Evolutionary conservation across 2,329 filamentous ascomycete species (phyloP).

Genomic region (Trichocomaceae sp.): DNA sequence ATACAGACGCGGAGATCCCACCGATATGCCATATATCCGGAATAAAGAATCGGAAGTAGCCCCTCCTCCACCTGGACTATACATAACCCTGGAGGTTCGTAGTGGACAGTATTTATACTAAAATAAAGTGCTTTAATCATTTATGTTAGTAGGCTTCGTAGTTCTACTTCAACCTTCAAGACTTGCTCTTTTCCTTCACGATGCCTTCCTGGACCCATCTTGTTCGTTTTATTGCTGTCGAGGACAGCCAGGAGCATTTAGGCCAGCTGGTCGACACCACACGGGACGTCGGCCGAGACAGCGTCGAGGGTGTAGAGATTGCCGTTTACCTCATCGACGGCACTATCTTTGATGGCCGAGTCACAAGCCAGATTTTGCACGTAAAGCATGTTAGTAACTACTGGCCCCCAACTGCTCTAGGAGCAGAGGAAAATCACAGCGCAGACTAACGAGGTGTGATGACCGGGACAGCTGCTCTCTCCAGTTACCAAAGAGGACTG

Average conservation of each 20-base stretch:
- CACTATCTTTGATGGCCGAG: constrained; percentile 23
- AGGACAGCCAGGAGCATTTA: constrained; percentile 25
- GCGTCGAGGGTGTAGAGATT: constrained; percentile 17
- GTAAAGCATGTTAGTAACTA: constrained; percentile 16
- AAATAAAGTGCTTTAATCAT: too few relatives aligned
- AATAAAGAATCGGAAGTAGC: too few relatives aligned
- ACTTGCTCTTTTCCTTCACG: background rate
- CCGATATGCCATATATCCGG: too few relatives aligned
- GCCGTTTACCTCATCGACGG: constrained; percentile 22
- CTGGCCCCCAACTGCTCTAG: too few relatives aligned
- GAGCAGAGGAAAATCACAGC: too few relatives aligned
- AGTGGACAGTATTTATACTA: too few relatives aligned
- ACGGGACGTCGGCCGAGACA: constrained; percentile 23
- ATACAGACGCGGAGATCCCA: too few relatives aligned
- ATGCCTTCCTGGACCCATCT: constrained; percentile 25
- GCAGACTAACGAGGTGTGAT: too few relatives aligned
- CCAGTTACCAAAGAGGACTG: constrained; percentile 22
- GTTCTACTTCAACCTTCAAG: too few relatives aligned
- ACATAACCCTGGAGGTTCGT: too few relatives aligned
- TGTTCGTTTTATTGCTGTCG: constrained; percentile 26
- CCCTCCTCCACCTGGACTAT: too few relatives aligned
- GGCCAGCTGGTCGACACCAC: constrained; percentile 25
- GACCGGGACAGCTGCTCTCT: constrained; percentile 21
- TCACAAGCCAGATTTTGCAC: constrained; percentile 22
- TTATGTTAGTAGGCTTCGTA: too few relatives aligned